These are phyloP conservation scores for Tricholoma sp. DNA, from an alignment of 768 basidiomycete genomes.

Conservation along the genomic window DNA sequence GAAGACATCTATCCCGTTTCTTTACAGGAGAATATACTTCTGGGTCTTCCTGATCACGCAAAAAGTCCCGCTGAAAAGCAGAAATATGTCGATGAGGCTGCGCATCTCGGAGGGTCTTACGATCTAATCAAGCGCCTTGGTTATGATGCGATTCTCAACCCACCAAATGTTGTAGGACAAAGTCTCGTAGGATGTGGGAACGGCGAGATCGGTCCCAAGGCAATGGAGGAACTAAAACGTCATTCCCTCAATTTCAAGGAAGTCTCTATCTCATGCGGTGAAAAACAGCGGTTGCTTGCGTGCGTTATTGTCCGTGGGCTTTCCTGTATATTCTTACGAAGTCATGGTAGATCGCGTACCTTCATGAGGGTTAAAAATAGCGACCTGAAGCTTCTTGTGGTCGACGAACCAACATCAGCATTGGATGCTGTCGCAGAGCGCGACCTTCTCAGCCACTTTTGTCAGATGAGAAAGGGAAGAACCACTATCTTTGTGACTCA, in stretches of 20 bases:
- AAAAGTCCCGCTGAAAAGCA: constrained; percentile 9
- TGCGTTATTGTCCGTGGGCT: constrained; percentile 21
- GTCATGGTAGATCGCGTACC: constrained; percentile 35
- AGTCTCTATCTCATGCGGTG: constrained; percentile 37
- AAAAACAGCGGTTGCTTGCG: constrained; percentile 47
- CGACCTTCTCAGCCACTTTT: constrained; percentile 37
- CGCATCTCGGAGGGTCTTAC: constrained; percentile 33
- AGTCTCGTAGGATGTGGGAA: constrained; percentile 24
- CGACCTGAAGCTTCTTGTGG: constrained; percentile 40
- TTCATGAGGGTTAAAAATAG: constrained; percentile 39
- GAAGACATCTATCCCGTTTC: constrained; percentile 30
- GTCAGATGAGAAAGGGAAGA: constrained; percentile 35
- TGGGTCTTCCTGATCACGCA: constrained; percentile 20
- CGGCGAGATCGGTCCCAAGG: constrained; percentile 22
- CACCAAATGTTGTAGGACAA: constrained; percentile 20
- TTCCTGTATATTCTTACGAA: neutral
- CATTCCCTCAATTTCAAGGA: constrained; percentile 23
- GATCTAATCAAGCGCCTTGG: constrained; percentile 36
- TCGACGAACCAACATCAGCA: constrained; percentile 57
- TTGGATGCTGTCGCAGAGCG: constrained; percentile 53
- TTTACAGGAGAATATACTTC: constrained; percentile 32
- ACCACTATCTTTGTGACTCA: constrained; percentile 57
- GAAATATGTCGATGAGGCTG: constrained; percentile 24
- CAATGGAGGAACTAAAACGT: constrained; percentile 24
- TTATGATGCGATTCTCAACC: constrained; percentile 34